These are phyloP conservation scores for Hyaloscypha finlandica DNA, from an alignment of 495 filamentous ascomycete species.

Conservation along the genomic window DNA sequence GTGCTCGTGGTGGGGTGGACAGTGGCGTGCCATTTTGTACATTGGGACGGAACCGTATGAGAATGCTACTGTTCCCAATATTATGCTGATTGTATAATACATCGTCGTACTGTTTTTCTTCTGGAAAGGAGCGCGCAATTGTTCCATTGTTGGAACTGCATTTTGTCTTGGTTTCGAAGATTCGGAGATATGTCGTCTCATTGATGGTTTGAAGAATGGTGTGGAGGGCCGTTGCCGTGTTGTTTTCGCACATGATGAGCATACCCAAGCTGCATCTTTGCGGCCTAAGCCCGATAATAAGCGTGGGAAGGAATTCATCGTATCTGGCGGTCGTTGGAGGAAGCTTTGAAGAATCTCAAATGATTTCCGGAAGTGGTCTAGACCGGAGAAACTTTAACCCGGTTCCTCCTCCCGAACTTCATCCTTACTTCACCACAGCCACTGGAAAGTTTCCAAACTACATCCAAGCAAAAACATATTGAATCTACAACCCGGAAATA, in stretches of 20 bases:
- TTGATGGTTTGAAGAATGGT: slow-evolving; percentile 28
- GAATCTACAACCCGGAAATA: background rate
- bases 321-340: slow-evolving; percentile 1
- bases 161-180: slow-evolving; percentile 30
- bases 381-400: slow-evolving; percentile 16
- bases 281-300: slow-evolving; percentile 16
- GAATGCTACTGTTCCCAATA: slow-evolving; percentile 86
- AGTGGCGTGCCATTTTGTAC: slow-evolving; percentile 83
- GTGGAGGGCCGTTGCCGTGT: slow-evolving; percentile 6
- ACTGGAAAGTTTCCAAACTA: background rate
- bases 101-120: slow-evolving; percentile 60
- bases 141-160: slow-evolving; percentile 53
- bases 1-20: slow-evolving; percentile 8
- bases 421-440: background rate
- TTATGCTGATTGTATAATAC: slow-evolving; percentile 80
- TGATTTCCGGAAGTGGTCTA: slow-evolving; percentile 20
- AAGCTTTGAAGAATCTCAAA: slow-evolving; percentile 14
- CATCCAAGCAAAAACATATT: background rate
- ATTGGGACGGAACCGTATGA: slow-evolving; percentile 95
- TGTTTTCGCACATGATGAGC: slow-evolving; percentile 28
- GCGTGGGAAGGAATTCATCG: slow-evolving; percentile 28
- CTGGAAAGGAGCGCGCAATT: slow-evolving; percentile 55
- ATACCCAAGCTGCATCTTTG: slow-evolving; percentile 30
- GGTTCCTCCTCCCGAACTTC: background rate
- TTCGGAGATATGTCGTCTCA: slow-evolving; percentile 23